phyloP scores from a whole-genome alignment of 352 stramenopile genomes.

The Pythium oligandrum region DNA sequence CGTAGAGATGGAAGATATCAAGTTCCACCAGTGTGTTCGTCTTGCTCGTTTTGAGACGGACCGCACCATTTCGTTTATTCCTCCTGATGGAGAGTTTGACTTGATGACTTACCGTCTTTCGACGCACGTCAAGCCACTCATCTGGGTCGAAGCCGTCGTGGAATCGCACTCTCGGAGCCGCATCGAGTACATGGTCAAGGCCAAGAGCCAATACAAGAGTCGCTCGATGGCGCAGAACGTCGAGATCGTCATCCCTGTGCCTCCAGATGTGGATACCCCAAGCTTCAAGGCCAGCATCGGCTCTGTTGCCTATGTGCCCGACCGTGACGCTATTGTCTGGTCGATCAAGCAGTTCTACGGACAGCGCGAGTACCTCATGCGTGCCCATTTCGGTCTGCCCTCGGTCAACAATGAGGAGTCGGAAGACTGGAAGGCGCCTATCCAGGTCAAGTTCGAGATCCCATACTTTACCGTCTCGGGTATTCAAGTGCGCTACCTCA shows the following conservation, averaged over 20 bases:
- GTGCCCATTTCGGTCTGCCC: constrained; percentile 98
- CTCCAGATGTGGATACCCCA: constrained; percentile 97
- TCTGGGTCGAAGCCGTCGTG: constrained; percentile 98
- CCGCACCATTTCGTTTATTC: constrained; percentile 99
- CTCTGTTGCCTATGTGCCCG: constrained; percentile 97
- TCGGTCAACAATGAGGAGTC: constrained; percentile 90
- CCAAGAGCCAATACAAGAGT: constrained; percentile 98
- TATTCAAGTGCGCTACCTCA: constrained; percentile 99
- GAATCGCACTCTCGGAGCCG: constrained; percentile 95
- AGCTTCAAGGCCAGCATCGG: constrained; percentile 98
- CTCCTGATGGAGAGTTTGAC: constrained; percentile 99
- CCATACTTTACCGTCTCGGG: constrained; percentile 95
- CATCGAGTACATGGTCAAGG: constrained; percentile 99
- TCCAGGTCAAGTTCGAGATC: constrained; percentile 97
- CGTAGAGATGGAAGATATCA: constrained; percentile 99
- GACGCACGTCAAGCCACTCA: constrained; percentile 99
- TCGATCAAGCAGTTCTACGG: constrained; percentile 99
- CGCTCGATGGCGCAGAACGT: constrained; percentile 99
- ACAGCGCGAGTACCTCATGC: constrained; percentile 98
- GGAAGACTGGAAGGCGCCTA: constrained; percentile 89
- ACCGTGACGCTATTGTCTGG: constrained; percentile 98
- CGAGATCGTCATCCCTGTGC: constrained; percentile 99
- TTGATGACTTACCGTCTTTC: constrained; percentile 98
- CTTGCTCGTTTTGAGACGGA: constrained; percentile 99
- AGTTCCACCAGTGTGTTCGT: constrained; percentile 99